Evolutionary conservation across 2,329 filamentous ascomycete species (phyloP), one percentile per base, ranked within the genome.

Genomic region (Colletotrichum higginsianum): DNA sequence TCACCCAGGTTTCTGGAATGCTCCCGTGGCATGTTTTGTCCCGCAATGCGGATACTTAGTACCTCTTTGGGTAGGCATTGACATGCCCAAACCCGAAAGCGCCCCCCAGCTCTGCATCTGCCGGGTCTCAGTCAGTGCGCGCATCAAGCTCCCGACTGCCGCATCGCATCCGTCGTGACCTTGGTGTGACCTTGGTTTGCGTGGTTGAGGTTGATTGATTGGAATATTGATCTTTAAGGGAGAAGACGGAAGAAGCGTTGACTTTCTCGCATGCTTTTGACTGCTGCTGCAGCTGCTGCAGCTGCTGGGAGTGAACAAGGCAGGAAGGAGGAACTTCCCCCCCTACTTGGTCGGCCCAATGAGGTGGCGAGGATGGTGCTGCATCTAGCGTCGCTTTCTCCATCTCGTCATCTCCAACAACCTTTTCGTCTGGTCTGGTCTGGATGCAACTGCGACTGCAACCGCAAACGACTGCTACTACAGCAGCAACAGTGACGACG

Each of bases 391-490:
- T 68, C 44, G 42, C 60, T 40, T 57, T 56, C 56, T 66, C 61
- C 56, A 44, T 38, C 56, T 67, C n/a, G 23, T 53, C 64, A 52
- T 47, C 64, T 56, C 50, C 50, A 53, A 67, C 21, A 44, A 35
- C 49, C 30, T 35, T 35, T 35, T 35, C 30, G 30, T 35, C 30
- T 35, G 30, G 8, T 35, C 30, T 35, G 30, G 30, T 35, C 9
- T 35, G 30, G 30, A 35, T 35, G 30, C 30, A 9, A 30, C 30
- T 7, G 30, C 6, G 3, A 30, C 30, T 30, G 30, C 30, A 35
- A 35, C 30, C 30, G 30, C 30, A 35, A 35, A 35, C 30, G 30
- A 35, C 30, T 35, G 30, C 30, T 11, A 35, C 30, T 35, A 35
- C 30, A 35, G 46, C 53, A 66, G 53, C 53, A 40, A 35, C 57